Conservation (phyloP, 257 asterid species). For the Buddleja alternifolia region DNA sequence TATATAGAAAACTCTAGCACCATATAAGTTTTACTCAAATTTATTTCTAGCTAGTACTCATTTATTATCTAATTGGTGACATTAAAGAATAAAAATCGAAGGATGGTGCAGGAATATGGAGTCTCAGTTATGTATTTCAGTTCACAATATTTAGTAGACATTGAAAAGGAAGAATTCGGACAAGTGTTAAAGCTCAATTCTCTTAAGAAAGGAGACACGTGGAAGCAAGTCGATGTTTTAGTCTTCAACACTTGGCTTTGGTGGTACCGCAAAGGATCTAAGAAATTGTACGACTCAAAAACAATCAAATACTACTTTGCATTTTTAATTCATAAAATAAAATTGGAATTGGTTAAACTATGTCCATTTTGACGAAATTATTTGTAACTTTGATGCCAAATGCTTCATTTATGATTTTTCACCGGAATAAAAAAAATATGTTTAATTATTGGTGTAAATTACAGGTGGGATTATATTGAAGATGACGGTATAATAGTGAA, state of each 20-base stretch:
- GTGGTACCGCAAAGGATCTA: slow-evolving; percentile 44
- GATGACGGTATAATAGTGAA: slow-evolving; percentile 27
- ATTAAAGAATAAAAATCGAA: too few relatives aligned
- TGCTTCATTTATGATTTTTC: too few relatives aligned
- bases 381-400: too few relatives aligned
- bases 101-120: slow-evolving; percentile 36
- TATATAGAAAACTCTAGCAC: too few relatives aligned
- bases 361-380: too few relatives aligned
- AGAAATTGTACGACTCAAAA: slow-evolving; percentile 40
- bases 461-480: slow-evolving; percentile 50
- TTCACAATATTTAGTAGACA: slow-evolving; percentile 51
- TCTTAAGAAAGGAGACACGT: slow-evolving; percentile 36
- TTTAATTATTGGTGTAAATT: not conserved
- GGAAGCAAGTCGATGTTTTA: slow-evolving; percentile 48
- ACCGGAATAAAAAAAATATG: too few relatives aligned
- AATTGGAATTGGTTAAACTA: too few relatives aligned
- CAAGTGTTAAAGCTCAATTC: slow-evolving; percentile 45
- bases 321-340: too few relatives aligned
- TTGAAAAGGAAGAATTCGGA: slow-evolving; percentile 34
- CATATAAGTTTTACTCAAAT: too few relatives aligned
- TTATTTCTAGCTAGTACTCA: too few relatives aligned
- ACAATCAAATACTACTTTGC: not conserved
- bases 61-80: too few relatives aligned
- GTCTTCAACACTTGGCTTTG: slow-evolving; percentile 57
- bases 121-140: slow-evolving; percentile 30